Base-by-base conservation (phyloP, 345 rosid genomes). In the Bruguiera sexangula region DNA sequence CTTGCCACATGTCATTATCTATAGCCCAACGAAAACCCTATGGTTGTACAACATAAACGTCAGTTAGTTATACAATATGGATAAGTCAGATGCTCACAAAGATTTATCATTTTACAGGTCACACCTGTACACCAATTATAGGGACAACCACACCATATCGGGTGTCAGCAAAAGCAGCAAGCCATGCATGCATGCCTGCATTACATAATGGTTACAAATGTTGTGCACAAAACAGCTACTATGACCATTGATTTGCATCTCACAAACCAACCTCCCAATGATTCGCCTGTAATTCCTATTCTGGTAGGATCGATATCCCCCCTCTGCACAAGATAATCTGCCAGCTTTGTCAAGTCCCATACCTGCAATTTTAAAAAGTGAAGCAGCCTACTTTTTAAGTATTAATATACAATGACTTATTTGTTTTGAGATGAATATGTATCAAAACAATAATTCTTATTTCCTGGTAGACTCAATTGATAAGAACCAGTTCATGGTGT, bases 131-230 rank as follows among this genome's bases (percentile, higher is more conserved):
- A 22, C 98, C 96, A 62, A 94, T 91, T 32, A 94, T 83, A 61
- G 98, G 93, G 51, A 54, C 96, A 72, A 54, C 85, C 63, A 88
- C 96, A 16, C 87, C 65, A 71, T 86, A 92, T 68, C 96, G 86
- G 8, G 82, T 82, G 76, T 95, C 96, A 56, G 77, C 93, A 71
- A 79, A 83, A 69, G 96, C 96, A 84, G 86, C 99, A 79, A 92
- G 90, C 93, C 97, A 95, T 16, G 96, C 96, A 80, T 92, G 97
- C 97, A 94, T 94, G 62, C 97, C 98, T 94, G 81, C 70, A 75
- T 64, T 71, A 32, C 18, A 36, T 76, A 64, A 29, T 67, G 62
- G 52, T 50, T 69, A 64, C 55, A 61, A 31, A 36, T 65, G 37
- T 52, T 76, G 57, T 27, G 19, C 57, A 64, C 37, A 13, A 26